Evolutionary conservation across 1,284 basidiomycete genomes (phyloP), one percentile per base, ranked within the genome.

Genomic region (Violaceomyces palustris): DNA sequence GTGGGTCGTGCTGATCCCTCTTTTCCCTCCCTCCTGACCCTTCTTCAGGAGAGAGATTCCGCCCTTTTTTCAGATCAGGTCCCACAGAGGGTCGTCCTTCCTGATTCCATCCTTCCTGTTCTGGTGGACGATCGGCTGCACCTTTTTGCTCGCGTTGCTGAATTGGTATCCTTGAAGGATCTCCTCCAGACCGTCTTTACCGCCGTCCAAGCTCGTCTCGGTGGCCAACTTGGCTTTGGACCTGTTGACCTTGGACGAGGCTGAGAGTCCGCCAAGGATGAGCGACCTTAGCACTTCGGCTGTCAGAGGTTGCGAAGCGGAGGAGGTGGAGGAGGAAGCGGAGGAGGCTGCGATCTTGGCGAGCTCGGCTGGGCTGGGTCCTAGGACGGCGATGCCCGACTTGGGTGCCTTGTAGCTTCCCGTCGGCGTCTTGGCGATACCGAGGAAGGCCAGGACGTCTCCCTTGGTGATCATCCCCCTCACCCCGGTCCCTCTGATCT

Each of bases 401-500:
- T 50, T 48, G 19, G 48, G 15, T 33, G 44, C 45, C 48, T 64
- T 67, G 50, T 52, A 61, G 15, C 64, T 59, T 19, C 70, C 70
- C 14, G 50, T 67, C 4, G 69, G 65, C 14, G 39, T 47, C 30
- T 53, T 45, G 18, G 50, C 64, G 42, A 61, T 64, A 23, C 75
- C 75, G 10, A 76, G 56, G 57, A 62, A 63, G 2, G 72, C 69
- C 15, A 77, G 61, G 1, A 77, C 71, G 39, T 77, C 76, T 6
- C 76, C 76, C 55, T 77, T 77, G 21, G 74, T 76, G 27, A 77
- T 51, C 49, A 72, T 71, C 9, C 75, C 75, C 28, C 69, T 54
- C 17, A 66, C 53, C 6, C 76, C 76, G 2, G 75, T 76, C 3
- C 65, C 75, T 47, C 71, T 75, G 58, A 77, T 74, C 30, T 64